These are phyloP conservation scores for Hirsutella minnesotensis DNA, from an alignment of 2,329 filamentous ascomycete species.

Conservation along the genomic window DNA sequence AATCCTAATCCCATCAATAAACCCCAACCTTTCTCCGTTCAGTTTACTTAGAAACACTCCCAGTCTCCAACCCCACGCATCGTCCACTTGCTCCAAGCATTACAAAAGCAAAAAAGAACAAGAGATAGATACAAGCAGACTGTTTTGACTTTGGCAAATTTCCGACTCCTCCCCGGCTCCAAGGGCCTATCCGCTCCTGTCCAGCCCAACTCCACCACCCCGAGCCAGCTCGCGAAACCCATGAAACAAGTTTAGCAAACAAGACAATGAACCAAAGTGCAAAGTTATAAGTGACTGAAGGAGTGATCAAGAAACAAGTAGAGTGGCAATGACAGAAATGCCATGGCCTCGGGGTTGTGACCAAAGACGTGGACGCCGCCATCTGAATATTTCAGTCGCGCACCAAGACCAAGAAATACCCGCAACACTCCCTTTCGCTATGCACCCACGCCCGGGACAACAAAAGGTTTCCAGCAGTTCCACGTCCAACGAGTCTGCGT, in stretches of 20 bases:
- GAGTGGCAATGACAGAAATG: neutral
- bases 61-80: too few relatives aligned
- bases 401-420: conserved; percentile 13
- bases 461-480: conserved; percentile 30
- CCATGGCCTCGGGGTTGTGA: neutral
- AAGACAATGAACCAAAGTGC: neutral
- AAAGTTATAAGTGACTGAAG: neutral
- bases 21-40: too few relatives aligned
- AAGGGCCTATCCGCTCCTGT: neutral
- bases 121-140: too few relatives aligned
- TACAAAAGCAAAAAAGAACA: too few relatives aligned
- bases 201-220: neutral
- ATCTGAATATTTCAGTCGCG: conserved; percentile 18
- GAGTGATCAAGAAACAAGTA: neutral
- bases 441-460: conserved; percentile 26
- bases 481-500: conserved; percentile 10
- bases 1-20: too few relatives aligned
- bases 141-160: too few relatives aligned
- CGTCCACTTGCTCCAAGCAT: too few relatives aligned
- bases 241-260: neutral
- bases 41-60: too few relatives aligned
- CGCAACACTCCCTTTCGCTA: conserved; percentile 23
- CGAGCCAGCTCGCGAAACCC: neutral
- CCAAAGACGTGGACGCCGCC: conserved; percentile 9
- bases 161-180: conserved; percentile 5